Conservation (phyloP, 805 yeast genomes). For the Yamadazyma laniorum region DNA sequence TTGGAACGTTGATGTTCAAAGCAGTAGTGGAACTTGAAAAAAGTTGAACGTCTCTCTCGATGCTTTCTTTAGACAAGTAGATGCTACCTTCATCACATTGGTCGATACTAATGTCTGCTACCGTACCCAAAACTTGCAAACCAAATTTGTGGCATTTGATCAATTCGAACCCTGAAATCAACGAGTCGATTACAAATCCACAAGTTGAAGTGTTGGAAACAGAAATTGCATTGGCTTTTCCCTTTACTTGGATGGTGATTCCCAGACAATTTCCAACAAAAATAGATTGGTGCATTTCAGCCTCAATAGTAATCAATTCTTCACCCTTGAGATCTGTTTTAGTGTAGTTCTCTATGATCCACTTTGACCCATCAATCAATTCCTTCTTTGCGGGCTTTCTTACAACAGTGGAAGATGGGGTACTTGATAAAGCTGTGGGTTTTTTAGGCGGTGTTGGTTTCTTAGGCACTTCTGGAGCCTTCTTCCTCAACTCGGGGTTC, state of each 20-base stretch:
- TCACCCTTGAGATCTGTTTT: conserved; percentile 42
- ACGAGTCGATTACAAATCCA: conserved; percentile 78
- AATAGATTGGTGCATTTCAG: conserved; percentile 81
- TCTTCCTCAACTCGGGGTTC: conserved; percentile 75
- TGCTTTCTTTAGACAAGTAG: conserved; percentile 70
- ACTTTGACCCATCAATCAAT: conserved; percentile 73
- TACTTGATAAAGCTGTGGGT: conserved; percentile 60
- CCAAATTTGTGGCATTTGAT: conserved; percentile 82
- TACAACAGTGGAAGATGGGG: conserved; percentile 37
- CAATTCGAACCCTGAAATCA: conserved; percentile 84
- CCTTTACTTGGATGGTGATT: conserved; percentile 76
- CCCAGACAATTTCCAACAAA: conserved; percentile 81
- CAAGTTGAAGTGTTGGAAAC: conserved; percentile 67
- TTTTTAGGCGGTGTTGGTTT: conserved; percentile 83
- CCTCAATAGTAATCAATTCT: conserved; percentile 68
- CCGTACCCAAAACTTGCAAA: conserved; percentile 75
- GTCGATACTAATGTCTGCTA: conserved; percentile 84
- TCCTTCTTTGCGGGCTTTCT: conserved; percentile 54
- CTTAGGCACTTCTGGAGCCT: conserved; percentile 42
- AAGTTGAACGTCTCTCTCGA: conserved; percentile 61
- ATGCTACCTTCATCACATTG: conserved; percentile 84
- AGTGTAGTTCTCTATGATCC: conserved; percentile 83
- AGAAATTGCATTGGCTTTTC: conserved; percentile 88
- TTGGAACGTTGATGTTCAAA: conserved; percentile 81
- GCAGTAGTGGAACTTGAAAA: conserved; percentile 85